Percentiles rank a stretch among this genome's conserved stretches.
These are phyloP conservation scores for Pseudogymnoascus pannorum DNA, from an alignment of 2,329 filamentous ascomycete genomes.

Conservation along the genomic window DNA sequence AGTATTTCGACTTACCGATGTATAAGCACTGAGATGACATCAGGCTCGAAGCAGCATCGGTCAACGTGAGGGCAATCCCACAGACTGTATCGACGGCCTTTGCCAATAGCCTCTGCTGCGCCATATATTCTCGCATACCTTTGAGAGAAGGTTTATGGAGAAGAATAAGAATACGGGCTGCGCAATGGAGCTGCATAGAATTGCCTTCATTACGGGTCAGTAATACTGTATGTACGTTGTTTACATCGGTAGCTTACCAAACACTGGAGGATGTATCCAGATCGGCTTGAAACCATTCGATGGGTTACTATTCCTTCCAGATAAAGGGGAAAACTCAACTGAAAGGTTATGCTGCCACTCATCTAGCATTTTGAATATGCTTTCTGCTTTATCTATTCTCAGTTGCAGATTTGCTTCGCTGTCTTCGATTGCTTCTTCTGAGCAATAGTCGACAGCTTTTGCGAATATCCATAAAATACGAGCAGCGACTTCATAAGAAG, in stretches of 20 bases:
- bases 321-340: constrained; percentile 34
- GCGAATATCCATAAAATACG: constrained; percentile 48
- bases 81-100: constrained; percentile 42
- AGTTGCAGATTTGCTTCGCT: constrained; percentile 34
- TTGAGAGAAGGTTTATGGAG: constrained; percentile 45
- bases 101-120: constrained; percentile 36
- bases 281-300: constrained; percentile 37
- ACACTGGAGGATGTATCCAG: constrained; percentile 44
- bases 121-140: constrained; percentile 41
- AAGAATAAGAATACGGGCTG: constrained; percentile 45
- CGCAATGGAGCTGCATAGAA: constrained; percentile 44
- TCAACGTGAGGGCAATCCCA: constrained; percentile 40
- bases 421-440: constrained; percentile 40
- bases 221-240: constrained; percentile 25
- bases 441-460: constrained; percentile 51
- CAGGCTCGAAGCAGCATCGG: constrained; percentile 35
- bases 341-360: constrained; percentile 36
- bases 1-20: constrained; percentile 20
- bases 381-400: constrained; percentile 39
- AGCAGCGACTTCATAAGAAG: constrained; percentile 46
- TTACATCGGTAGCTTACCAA: constrained; percentile 24
- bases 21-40: constrained; percentile 39
- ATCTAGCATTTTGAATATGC: constrained; percentile 40
- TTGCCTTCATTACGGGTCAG: not conserved
- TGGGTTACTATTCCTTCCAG: constrained; percentile 22